Base-by-base conservation (phyloP, 228 moss, liverwort and hornwort species). In the Sphagnum fallax region DNA sequence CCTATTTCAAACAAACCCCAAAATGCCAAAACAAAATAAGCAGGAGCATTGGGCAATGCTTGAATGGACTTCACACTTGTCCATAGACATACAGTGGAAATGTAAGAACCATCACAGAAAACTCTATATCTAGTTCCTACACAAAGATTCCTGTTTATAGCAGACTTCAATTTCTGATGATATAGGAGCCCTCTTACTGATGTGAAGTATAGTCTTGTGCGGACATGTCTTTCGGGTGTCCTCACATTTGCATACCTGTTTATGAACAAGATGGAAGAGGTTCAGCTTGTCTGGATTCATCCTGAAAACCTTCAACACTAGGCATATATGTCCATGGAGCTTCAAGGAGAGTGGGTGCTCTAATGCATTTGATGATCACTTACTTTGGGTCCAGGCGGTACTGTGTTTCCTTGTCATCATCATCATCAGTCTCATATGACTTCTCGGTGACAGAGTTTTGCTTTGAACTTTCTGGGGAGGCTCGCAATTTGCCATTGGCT, bases 151-250 rank as follows among this genome's bases (percentile, higher is more conserved):
- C 32, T 32, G 32, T 32, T 32, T 32, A 3, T 32, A 32, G 32
- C 32, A 32, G 32, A 32, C 32, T 32, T 32, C 32, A 32, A 32
- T 1, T 32, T 32, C 2, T 32, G 32, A 32, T 32, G 2, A 32
- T 32, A 32, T 32, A 32, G 32, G 32, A 32, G 32, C 32, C 32
- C 32, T 32, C 90, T 82, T 75, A 98, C 98, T 71, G 98, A 98
- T 60, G 98, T 98, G 69, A 98, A 98, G 76, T 98, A 98, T 16
- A 98, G 86, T 66, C 98, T 77, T 6, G 98, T 98, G 6, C 98
- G 98, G 60, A 98, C 98, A 76, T 98, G 98, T 62, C 98, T 90
- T 78, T 98, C 98, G 67, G 98, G 98, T 49, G 98, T 98, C 74
- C 94, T 86, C 58, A 98, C 98, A 76, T 98, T 98, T 61, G 98